Percentiles rank a stretch among this genome's conserved stretches.
Evolutionary conservation across 2,329 filamentous ascomycete species (phyloP).

Genomic region (Colletotrichum salicis): DNA sequence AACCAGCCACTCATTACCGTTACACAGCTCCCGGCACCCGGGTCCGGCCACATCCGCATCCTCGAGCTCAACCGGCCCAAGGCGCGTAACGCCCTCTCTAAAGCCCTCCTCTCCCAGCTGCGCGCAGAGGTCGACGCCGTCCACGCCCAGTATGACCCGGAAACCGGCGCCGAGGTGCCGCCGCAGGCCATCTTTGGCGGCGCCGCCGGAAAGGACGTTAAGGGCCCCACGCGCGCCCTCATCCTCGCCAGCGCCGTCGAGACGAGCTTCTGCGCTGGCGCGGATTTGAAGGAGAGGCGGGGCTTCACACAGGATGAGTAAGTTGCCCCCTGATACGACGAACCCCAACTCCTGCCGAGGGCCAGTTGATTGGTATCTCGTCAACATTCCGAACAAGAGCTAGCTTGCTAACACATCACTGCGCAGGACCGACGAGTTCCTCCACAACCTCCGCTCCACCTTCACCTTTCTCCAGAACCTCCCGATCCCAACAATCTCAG

Average conservation of each 20-base stretch:
- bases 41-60: slow-evolving; percentile 85
- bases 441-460: slow-evolving; percentile 79
- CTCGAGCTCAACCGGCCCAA: slow-evolving; percentile 86
- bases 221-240: slow-evolving; percentile 78
- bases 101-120: slow-evolving; percentile 77
- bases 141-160: slow-evolving; percentile 66
- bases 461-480: slow-evolving; percentile 79
- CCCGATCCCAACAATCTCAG: slow-evolving; percentile 89
- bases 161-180: slow-evolving; percentile 62
- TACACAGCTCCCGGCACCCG: slow-evolving; percentile 79
- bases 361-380: background rate
- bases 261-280: slow-evolving; percentile 90
- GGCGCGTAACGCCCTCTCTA: slow-evolving; percentile 91
- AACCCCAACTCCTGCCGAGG: background rate
- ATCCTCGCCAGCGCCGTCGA: slow-evolving; percentile 89
- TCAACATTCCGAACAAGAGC: background rate
- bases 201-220: slow-evolving; percentile 54
- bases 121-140: slow-evolving; percentile 78
- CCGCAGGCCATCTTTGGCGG: slow-evolving; percentile 55
- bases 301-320: slow-evolving; percentile 83
- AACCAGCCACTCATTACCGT: slow-evolving; percentile 70
- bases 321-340: slow-evolving; percentile 41
- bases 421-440: slow-evolving; percentile 80
- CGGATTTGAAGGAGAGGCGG: slow-evolving; percentile 89
- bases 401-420: slow-evolving; percentile 1